Base-by-base conservation (phyloP, 208 protist species). In the Leishmania arabica region DNA sequence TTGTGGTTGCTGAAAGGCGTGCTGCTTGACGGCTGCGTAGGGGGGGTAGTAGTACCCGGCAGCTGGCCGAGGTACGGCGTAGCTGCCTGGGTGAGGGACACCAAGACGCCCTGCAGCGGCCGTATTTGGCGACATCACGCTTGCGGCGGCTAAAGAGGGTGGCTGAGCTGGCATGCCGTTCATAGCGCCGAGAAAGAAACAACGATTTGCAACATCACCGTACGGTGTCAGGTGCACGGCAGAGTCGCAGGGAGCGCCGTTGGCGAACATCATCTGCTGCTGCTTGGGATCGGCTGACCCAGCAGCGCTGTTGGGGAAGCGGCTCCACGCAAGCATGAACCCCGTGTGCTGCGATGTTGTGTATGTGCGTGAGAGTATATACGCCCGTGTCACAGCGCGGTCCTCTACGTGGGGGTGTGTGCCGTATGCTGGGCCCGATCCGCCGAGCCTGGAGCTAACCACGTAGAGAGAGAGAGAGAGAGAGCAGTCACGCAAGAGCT, bases 261-360 rank as follows among this genome's bases (percentile, higher is more conserved):
- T 75, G 60, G 47, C 15, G 31, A 66, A 78, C 56, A 75, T 75
- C 34, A 76, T 58, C 54, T 65, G 65, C 53, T 58, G 72, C 54
- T 84, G 58, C n/a, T 17, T 47, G 31, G 5, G 66, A 47, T 40
- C 31, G 62, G 31, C 31, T 68, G 66, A 24, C 40, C 66, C 72
- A 54, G 66, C 24, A 19, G 45, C 40, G 70, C 24, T 34, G 56
- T 60, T 31, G 53, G 49, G 47, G 49, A 45, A 72, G 58, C 64
- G 64, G 47, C 17, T 72, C 24, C 27, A 60, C 31, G 62, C n/a
- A 24, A 64, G n/a, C 72, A 76, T 64, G 31, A 58, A 7, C 34
- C n/a, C 15, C 24, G 58, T 40, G 31, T 68, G 31, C 58, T 8
- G 27, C 13, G 15, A 21, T 68, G 31, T 19, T 42, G 27, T 40